Evolutionary conservation across 345 rosid species (phyloP).

Genomic region (Laguncularia racemosa): DNA sequence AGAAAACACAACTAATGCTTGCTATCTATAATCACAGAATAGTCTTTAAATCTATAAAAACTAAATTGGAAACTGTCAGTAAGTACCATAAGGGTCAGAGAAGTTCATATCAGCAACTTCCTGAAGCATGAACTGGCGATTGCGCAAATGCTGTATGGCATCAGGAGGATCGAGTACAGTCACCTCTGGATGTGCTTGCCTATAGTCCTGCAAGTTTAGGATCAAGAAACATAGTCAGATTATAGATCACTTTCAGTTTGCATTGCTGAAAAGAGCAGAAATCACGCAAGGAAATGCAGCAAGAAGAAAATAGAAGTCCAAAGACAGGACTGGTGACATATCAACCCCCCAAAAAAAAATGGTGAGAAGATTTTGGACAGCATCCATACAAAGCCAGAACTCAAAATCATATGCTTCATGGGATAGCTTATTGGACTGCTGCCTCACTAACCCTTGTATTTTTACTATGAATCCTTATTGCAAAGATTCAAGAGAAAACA

Average conservation of each 20-base stretch:
- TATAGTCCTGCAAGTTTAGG: slow-evolving; percentile 41
- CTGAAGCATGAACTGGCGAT: slow-evolving; percentile 78
- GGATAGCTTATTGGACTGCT: too few relatives aligned
- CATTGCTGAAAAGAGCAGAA: neutral
- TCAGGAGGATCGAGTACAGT: slow-evolving; percentile 83
- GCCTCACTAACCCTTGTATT: too few relatives aligned
- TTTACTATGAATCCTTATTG: too few relatives aligned
- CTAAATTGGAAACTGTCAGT: neutral
- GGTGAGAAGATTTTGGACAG: too few relatives aligned
- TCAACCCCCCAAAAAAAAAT: too few relatives aligned
- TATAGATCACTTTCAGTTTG: neutral
- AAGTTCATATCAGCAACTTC: slow-evolving; percentile 77
- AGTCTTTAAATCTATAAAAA: neutral
- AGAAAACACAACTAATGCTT: neutral
- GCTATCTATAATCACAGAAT: neutral
- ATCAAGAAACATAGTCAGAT: neutral
- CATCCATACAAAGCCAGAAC: too few relatives aligned
- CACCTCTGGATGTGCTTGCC: slow-evolving; percentile 66
- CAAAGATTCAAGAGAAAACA: too few relatives aligned
- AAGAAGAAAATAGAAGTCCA: too few relatives aligned
- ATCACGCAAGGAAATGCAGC: too few relatives aligned
- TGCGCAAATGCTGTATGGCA: slow-evolving; percentile 66
- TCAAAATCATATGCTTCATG: too few relatives aligned
- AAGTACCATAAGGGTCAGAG: slow-evolving; percentile 39
- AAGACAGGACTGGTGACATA: too few relatives aligned